phyloP scores from a whole-genome alignment of 2,329 filamentous ascomycete genomes.

The Sordariomycetes sp. region DNA sequence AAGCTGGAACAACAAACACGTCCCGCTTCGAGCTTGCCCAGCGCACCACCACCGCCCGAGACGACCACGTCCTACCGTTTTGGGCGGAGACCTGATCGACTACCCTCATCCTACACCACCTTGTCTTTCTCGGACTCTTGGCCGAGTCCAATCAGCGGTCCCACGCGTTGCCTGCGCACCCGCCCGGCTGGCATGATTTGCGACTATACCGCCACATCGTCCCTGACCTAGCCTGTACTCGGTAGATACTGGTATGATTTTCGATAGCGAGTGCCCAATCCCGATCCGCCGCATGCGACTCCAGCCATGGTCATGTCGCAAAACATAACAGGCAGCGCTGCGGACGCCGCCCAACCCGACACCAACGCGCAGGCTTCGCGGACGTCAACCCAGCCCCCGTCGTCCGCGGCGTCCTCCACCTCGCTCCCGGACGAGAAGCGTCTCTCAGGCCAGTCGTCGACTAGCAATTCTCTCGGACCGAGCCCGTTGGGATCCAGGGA shows the following conservation, averaged over 20 bases:
- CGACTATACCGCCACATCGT: not conserved
- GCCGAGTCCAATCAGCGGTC: not conserved
- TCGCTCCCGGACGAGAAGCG: slow-evolving; percentile 3
- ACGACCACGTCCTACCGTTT: not conserved
- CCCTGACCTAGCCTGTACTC: not conserved
- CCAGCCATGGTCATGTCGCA: slow-evolving; percentile 4
- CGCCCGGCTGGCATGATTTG: slow-evolving; percentile 1
- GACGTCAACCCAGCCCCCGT: not conserved
- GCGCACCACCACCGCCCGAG: not conserved
- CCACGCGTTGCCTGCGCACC: not conserved
- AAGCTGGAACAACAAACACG: not conserved
- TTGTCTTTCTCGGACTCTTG: not conserved
- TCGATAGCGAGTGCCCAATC: not conserved
- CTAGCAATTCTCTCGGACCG: slow-evolving; percentile 4
- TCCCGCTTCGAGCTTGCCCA: not conserved
- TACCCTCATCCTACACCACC: not conserved
- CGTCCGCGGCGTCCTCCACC: not conserved
- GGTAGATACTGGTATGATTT: slow-evolving; percentile 2
- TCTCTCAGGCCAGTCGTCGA: slow-evolving; percentile 1
- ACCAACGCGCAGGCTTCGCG: not conserved
- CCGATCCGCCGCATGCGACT: slow-evolving; percentile 5
- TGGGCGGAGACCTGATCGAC: not conserved
- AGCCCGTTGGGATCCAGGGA: slow-evolving; percentile 22
- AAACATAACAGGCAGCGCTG: slow-evolving; percentile 1
- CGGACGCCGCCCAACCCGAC: not conserved